These are phyloP conservation scores for Keithomyces neogunnii DNA, from an alignment of 2,329 filamentous ascomycete species.

Conservation along the genomic window DNA sequence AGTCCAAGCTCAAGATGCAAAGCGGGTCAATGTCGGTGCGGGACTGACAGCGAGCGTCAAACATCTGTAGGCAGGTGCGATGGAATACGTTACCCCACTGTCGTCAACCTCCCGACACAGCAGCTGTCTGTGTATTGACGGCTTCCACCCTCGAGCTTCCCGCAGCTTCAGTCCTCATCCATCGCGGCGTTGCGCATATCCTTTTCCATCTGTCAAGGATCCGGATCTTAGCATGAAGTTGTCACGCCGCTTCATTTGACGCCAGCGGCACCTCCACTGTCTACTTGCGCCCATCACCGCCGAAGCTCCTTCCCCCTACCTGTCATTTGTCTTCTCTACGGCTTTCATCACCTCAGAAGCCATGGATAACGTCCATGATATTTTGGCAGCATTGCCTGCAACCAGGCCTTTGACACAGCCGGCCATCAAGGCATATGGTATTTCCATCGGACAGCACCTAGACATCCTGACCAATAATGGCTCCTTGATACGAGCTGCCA, in stretches of 20 bases:
- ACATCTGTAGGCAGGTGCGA: too few species aligned
- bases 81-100: too few species aligned
- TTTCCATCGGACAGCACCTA: slow-evolving; percentile 5
- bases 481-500: slow-evolving; percentile 9
- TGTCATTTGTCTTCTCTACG: neutral
- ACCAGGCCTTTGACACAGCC: neutral
- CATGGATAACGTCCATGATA: slow-evolving; percentile 3
- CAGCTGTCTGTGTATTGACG: neutral
- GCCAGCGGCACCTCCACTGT: neutral
- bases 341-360: neutral
- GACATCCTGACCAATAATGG: neutral
- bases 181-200: neutral
- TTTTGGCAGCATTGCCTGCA: slow-evolving; percentile 2
- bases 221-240: slow-evolving; percentile 2
- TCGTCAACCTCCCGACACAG: too few species aligned
- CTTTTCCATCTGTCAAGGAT: neutral
- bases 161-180: neutral
- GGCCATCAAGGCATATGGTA: slow-evolving; percentile 1
- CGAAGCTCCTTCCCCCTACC: neutral
- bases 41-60: too few species aligned
- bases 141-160: too few species aligned
- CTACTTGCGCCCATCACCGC: neutral
- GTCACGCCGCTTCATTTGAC: neutral
- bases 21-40: too few species aligned
- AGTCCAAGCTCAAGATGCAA: too few species aligned